A percentile compares a stretch with the other conserved stretches of the same genome.
These are phyloP conservation scores for Aspergillus terreus DNA, from an alignment of 2,329 filamentous ascomycete genomes.

Conservation along the genomic window DNA sequence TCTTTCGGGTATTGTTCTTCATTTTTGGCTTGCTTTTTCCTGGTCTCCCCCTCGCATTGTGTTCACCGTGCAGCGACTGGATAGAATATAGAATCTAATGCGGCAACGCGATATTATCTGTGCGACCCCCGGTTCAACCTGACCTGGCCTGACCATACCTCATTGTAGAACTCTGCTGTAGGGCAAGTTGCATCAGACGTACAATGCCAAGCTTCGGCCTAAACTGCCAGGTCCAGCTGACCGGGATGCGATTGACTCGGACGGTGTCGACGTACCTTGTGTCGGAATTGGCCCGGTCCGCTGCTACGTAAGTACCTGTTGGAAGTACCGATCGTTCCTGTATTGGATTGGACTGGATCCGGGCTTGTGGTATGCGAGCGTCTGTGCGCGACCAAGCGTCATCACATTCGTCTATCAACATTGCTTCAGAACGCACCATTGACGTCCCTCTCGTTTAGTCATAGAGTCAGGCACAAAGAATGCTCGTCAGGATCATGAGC, in stretches of 20 bases:
- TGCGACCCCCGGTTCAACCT: neutral
- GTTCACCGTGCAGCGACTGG: neutral
- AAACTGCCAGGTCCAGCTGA: neutral
- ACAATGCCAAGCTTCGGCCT: neutral
- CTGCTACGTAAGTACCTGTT: neutral
- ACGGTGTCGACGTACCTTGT: neutral
- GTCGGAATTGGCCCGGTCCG: neutral
- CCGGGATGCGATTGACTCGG: neutral
- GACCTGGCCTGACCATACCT: neutral
- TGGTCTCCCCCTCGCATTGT: neutral
- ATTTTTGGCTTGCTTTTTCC: neutral
- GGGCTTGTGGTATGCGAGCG: too few relatives aligned
- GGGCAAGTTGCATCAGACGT: neutral
- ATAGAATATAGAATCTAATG: conserved; percentile 7
- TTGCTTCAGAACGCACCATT: too few relatives aligned
- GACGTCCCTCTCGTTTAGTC: too few relatives aligned
- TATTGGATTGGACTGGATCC: too few relatives aligned
- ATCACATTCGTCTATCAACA: too few relatives aligned
- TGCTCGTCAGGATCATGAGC: too few relatives aligned
- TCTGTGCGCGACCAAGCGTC: too few relatives aligned
- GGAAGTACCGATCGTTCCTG: neutral
- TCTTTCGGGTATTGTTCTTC: neutral
- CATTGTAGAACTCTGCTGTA: neutral
- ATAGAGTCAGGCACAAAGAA: too few relatives aligned
- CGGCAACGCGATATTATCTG: conserved; percentile 6